Evolutionary conservation across 495 filamentous ascomycete genomes (phyloP).

Genomic region (Annulohypoxylon nitens): DNA sequence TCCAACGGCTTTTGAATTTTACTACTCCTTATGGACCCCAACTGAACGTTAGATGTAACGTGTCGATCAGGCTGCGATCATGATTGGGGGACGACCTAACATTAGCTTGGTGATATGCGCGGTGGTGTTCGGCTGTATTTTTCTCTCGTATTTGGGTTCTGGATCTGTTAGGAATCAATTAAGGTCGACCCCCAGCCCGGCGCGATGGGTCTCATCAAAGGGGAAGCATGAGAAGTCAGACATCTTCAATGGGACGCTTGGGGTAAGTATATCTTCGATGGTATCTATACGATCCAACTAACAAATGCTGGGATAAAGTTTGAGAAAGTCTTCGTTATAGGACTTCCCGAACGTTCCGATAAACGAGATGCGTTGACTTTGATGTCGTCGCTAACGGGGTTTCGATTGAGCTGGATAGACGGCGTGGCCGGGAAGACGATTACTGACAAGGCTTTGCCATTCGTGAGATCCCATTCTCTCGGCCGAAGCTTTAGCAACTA

Average conservation of each 20-base stretch:
- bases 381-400: constrained; percentile 51
- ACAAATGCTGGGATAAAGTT: constrained; percentile 32
- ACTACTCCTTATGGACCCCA: neutral
- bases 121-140: constrained; percentile 24
- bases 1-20: neutral
- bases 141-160: constrained; percentile 25
- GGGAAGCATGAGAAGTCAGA: constrained; percentile 28
- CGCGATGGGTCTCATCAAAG: constrained; percentile 15
- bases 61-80: constrained; percentile 11
- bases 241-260: constrained; percentile 38
- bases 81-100: constrained; percentile 35
- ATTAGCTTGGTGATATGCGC: constrained; percentile 19
- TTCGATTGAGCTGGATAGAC: constrained; percentile 53
- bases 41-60: neutral
- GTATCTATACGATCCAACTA: neutral
- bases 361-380: constrained; percentile 54
- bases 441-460: constrained; percentile 49
- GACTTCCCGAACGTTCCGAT: constrained; percentile 54
- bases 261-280: constrained; percentile 22
- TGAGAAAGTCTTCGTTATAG: constrained; percentile 51
- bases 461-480: constrained; percentile 13
- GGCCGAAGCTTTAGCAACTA: neutral
- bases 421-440: constrained; percentile 51
- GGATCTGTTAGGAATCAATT: constrained; percentile 24
- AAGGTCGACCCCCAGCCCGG: constrained; percentile 16